These are phyloP conservation scores for Chrysanthemum seticuspe DNA, from an alignment of 129 eudicot species.

Conservation along the genomic window DNA sequence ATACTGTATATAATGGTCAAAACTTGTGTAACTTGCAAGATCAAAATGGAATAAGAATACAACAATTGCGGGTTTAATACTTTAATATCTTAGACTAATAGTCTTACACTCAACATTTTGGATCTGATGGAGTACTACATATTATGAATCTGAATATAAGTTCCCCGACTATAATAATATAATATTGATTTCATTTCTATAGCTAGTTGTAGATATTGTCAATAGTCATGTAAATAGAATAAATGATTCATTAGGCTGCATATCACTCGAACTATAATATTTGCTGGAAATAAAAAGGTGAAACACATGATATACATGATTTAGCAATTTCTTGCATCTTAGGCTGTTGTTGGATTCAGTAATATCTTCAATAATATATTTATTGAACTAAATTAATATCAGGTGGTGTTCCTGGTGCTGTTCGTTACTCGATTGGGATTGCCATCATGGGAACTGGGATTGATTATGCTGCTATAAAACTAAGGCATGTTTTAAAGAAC, in stretches of 20 bases:
- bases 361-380: too few relatives aligned
- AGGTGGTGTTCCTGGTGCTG: conserved; percentile 74
- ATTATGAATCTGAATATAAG: neutral
- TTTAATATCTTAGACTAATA: neutral
- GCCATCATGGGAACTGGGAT: conserved; percentile 78
- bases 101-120: neutral
- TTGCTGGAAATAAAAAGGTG: neutral
- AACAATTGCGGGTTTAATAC: neutral
- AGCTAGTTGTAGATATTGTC: neutral
- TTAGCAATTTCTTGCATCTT: neutral
- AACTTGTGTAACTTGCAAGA: conserved; percentile 1
- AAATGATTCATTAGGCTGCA: neutral
- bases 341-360: too few relatives aligned
- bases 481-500: conserved; percentile 39
- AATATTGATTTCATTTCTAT: neutral
- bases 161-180: neutral
- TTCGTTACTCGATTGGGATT: conserved; percentile 69
- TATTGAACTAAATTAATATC: neutral
- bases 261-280: neutral
- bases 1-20: neutral
- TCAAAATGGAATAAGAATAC: neutral
- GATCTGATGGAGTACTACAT: neutral
- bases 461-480: conserved; percentile 61
- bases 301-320: neutral
- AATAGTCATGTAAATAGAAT: conserved; percentile 4